These are phyloP conservation scores for Fonsecaea pedrosoi DNA, from an alignment of 2,329 filamentous ascomycete genomes.

Conservation along the genomic window DNA sequence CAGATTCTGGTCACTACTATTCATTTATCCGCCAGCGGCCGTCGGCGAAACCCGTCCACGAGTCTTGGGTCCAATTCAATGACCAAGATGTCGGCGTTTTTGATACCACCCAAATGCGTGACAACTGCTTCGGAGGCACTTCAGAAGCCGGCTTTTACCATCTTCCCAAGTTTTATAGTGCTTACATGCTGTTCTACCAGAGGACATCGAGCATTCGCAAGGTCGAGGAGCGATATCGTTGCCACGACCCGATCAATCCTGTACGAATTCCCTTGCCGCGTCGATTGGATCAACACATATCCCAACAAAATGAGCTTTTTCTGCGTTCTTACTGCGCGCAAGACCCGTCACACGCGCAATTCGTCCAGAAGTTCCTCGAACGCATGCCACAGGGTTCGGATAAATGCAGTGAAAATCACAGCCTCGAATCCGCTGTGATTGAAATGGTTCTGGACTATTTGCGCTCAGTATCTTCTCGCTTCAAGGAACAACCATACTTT, in stretches of 20 bases:
- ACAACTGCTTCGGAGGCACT: conserved; percentile 78
- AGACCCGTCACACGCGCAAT: conserved; percentile 72
- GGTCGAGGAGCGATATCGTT: conserved; percentile 58
- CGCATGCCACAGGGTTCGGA: conserved; percentile 59
- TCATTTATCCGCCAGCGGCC: conserved; percentile 88
- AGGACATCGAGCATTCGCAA: conserved; percentile 70
- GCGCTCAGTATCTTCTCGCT: conserved; percentile 75
- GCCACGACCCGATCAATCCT: conserved; percentile 56
- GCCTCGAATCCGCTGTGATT: conserved; percentile 53
- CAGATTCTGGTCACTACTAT: conserved; percentile 96
- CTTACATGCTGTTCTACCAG: conserved; percentile 98
- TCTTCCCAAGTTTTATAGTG: conserved; percentile 74
- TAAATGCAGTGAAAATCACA: conserved; percentile 58
- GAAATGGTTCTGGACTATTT: conserved; percentile 64
- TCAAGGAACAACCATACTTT: conserved; percentile 71
- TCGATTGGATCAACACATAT: conserved; percentile 63
- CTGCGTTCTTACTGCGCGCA: conserved; percentile 80
- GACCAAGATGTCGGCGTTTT: conserved; percentile 82
- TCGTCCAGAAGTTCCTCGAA: conserved; percentile 68
- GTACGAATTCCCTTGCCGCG: conserved; percentile 56
- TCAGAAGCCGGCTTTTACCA: conserved; percentile 58
- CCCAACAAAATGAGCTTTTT: conserved; percentile 73
- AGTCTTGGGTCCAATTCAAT: conserved; percentile 89
- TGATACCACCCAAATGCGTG: conserved; percentile 74
- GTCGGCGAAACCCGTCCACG: conserved; percentile 51